phyloP scores from a whole-genome alignment of 2,329 filamentous ascomycete species.

The Verticillium zaregamsianum region DNA sequence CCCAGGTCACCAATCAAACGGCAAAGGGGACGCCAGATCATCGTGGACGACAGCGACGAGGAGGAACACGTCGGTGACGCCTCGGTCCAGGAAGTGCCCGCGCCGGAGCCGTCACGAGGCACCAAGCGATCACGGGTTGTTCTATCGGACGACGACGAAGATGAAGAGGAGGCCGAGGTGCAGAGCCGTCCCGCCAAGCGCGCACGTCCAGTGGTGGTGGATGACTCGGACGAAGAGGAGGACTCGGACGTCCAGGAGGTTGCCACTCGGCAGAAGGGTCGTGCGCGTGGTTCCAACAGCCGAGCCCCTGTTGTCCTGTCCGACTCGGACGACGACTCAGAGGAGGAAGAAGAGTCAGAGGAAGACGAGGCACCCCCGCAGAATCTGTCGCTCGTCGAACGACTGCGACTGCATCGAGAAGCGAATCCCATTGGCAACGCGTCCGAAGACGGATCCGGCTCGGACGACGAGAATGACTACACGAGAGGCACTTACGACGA shows the following conservation, averaged over 20 bases:
- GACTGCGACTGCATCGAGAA: constrained; percentile 15
- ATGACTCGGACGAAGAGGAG: constrained; percentile 3
- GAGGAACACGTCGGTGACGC: background rate
- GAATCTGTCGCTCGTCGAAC: constrained; percentile 17
- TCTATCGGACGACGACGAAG: background rate
- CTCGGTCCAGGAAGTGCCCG: background rate
- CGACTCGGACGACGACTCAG: constrained; percentile 4
- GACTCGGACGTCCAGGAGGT: background rate
- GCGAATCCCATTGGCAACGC: constrained; percentile 14
- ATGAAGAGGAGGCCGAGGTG: background rate
- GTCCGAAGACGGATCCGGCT: constrained; percentile 14
- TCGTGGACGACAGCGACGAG: constrained; percentile 3
- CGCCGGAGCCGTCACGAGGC: background rate
- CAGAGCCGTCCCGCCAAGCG: background rate
- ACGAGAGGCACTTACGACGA: constrained; percentile 14
- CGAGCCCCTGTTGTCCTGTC: background rate
- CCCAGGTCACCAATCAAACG: background rate
- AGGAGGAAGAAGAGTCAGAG: constrained; percentile 11
- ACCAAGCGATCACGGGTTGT: background rate
- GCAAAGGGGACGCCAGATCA: background rate
- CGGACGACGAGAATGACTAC: constrained; percentile 15
- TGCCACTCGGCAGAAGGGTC: background rate
- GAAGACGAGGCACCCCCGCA: constrained; percentile 9
- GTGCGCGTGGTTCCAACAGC: background rate
- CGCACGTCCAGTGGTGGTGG: background rate